A percentile compares a stretch with the other conserved stretches of the same genome.
Evolutionary conservation across 2,329 filamentous ascomycete species (phyloP).

Genomic region (Alternaria triticina): DNA sequence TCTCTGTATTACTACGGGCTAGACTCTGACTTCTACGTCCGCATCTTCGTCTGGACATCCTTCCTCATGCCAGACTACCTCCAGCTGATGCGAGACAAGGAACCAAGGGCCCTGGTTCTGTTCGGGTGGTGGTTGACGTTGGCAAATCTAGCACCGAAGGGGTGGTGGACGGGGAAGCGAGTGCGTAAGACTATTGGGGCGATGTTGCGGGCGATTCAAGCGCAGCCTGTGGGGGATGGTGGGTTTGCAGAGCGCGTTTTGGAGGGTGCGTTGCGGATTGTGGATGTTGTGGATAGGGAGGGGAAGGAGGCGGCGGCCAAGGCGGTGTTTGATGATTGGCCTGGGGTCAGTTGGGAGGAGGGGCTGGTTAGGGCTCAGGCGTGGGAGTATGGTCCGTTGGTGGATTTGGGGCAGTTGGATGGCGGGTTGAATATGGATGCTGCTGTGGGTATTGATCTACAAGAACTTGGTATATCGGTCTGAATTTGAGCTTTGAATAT

Average conservation of each 20-base stretch:
- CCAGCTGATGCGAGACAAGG: constrained; percentile 24
- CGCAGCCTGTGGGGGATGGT: constrained; percentile 10
- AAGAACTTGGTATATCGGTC: not conserved
- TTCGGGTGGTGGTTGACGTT: constrained; percentile 41
- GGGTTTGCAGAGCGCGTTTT: constrained; percentile 20
- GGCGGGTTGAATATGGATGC: not conserved
- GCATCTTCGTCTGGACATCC: constrained; percentile 37
- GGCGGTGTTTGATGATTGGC: constrained; percentile 36
- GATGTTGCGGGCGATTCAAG: constrained; percentile 25
- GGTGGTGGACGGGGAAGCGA: constrained; percentile 29
- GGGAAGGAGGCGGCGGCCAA: constrained; percentile 32
- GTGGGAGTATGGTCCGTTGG: constrained; percentile 23
- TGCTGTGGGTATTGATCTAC: not conserved
- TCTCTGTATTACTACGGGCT: constrained; percentile 42
- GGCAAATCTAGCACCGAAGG: constrained; percentile 28
- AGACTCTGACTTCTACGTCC: constrained; percentile 36
- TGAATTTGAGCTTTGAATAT: not conserved
- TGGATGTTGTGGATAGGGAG: constrained; percentile 12
- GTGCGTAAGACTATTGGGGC: constrained; percentile 26
- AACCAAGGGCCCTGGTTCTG: constrained; percentile 36
- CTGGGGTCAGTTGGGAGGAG: constrained; percentile 35
- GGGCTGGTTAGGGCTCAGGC: constrained; percentile 25
- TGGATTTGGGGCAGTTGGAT: constrained; percentile 5
- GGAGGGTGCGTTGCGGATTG: constrained; percentile 27
- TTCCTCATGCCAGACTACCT: constrained; percentile 41